Evolutionary conservation across 2,329 filamentous ascomycete genomes (phyloP).

Genomic region (Cryphonectria carpinicola): DNA sequence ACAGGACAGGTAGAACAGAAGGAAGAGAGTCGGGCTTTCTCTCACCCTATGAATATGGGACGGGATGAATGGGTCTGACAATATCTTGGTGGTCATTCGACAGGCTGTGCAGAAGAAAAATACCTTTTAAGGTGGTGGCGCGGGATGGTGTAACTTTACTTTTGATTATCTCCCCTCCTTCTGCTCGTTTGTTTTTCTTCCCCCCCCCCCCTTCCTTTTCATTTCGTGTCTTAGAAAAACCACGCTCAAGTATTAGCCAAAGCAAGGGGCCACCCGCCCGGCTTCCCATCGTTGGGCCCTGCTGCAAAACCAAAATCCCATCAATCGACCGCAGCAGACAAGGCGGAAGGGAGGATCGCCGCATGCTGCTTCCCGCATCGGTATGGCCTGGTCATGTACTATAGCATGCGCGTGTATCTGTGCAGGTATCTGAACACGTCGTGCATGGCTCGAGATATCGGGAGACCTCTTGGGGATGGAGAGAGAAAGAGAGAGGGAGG

Average conservation of each 20-base stretch:
- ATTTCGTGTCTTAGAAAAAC: neutral
- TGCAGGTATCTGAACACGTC: neutral
- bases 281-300: neutral
- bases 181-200: neutral
- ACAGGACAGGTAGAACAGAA: neutral
- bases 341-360: conserved; percentile 2
- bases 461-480: too few species aligned
- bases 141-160: conserved; percentile 9
- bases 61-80: neutral
- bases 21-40: neutral
- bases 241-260: neutral
- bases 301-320: neutral
- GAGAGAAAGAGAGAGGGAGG: too few species aligned
- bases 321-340: conserved; percentile 14
- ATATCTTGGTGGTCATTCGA: neutral
- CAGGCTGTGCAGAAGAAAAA: neutral
- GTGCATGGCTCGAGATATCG: neutral
- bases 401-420: neutral
- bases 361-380: neutral
- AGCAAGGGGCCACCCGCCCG: conserved; percentile 5
- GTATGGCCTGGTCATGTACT: neutral
- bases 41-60: neutral
- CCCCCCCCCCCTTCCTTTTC: neutral
- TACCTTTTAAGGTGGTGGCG: neutral
- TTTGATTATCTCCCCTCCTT: neutral